These are phyloP conservation scores for Colletotrichum cereale DNA, from an alignment of 2,329 filamentous ascomycete genomes.

Conservation along the genomic window DNA sequence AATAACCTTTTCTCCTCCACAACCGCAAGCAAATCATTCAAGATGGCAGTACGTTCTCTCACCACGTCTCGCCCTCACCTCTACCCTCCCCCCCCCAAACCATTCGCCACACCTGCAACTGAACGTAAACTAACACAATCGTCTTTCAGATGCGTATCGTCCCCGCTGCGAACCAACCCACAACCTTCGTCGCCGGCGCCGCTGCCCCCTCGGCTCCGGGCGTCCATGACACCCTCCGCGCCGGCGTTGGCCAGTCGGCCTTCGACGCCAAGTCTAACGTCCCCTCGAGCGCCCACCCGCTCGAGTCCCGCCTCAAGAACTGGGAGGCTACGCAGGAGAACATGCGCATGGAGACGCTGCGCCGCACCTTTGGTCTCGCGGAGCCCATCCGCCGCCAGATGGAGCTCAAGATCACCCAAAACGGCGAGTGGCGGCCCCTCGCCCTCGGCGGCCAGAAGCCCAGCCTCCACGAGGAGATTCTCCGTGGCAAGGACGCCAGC, in stretches of 20 bases:
- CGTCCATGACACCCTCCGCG: conserved; percentile 91
- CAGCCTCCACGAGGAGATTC: conserved; percentile 89
- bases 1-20: neutral
- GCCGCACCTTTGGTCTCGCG: conserved; percentile 89
- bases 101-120: conserved; percentile 22
- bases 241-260: conserved; percentile 78
- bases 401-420: conserved; percentile 90
- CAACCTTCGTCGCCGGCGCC: conserved; percentile 74
- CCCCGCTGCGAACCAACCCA: conserved; percentile 76
- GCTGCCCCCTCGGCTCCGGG: conserved; percentile 92
- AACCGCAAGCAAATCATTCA: conserved; percentile 43
- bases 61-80: neutral
- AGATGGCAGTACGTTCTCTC: conserved; percentile 60
- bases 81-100: conserved; percentile 15
- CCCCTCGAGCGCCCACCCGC: conserved; percentile 75
- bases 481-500: conserved; percentile 81
- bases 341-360: conserved; percentile 89
- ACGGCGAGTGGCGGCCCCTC: conserved; percentile 83
- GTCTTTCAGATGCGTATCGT: conserved; percentile 80
- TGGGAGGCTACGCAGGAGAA: conserved; percentile 92
- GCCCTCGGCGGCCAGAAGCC: conserved; percentile 71
- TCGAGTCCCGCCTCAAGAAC: conserved; percentile 87
- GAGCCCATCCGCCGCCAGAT: conserved; percentile 94
- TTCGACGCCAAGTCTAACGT: conserved; percentile 60
- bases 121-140: conserved; percentile 1